Conservation (phyloP, 108 stramenopile genomes). For the Aurantiochytrium sp. region DNA sequence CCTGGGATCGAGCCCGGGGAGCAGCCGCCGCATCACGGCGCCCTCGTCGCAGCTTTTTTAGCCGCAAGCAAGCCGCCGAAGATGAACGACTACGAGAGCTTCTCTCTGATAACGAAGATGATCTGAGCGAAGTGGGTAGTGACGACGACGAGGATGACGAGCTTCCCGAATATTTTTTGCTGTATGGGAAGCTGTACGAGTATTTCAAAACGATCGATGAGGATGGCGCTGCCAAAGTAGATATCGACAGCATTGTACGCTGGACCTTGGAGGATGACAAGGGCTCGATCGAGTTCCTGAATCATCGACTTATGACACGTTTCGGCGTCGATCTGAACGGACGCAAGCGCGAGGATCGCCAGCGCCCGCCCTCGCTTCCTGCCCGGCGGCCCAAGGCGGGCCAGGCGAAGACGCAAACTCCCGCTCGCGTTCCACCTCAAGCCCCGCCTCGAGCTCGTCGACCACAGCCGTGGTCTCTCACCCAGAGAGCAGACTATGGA, state of each 20-base stretch:
- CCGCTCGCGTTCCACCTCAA: not conserved
- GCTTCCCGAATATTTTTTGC: not conserved
- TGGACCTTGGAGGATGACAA: not conserved
- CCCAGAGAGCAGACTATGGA: not conserved
- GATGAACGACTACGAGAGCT: too few relatives aligned
- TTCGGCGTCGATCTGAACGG: not conserved
- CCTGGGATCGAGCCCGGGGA: too few relatives aligned
- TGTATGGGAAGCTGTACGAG: not conserved
- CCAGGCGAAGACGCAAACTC: not conserved
- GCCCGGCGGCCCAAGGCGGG: not conserved
- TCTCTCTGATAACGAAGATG: too few relatives aligned
- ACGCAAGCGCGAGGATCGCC: not conserved
- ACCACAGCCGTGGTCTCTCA: not conserved
- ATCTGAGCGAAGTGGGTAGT: too few relatives aligned
- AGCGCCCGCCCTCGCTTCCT: not conserved
- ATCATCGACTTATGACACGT: not conserved
- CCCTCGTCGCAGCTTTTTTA: too few relatives aligned
- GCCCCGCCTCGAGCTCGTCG: not conserved
- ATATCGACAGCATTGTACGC: not conserved
- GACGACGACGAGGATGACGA: not conserved
- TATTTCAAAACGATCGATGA: not conserved
- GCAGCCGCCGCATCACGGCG: too few relatives aligned
- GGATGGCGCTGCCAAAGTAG: not conserved
- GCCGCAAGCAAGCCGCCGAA: too few relatives aligned
- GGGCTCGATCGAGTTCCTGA: not conserved